A percentile compares a stretch with the other conserved stretches of the same genome.
Conservation (phyloP, 2,329 filamentous ascomycete species). For the Xylariaceae sp. region DNA sequence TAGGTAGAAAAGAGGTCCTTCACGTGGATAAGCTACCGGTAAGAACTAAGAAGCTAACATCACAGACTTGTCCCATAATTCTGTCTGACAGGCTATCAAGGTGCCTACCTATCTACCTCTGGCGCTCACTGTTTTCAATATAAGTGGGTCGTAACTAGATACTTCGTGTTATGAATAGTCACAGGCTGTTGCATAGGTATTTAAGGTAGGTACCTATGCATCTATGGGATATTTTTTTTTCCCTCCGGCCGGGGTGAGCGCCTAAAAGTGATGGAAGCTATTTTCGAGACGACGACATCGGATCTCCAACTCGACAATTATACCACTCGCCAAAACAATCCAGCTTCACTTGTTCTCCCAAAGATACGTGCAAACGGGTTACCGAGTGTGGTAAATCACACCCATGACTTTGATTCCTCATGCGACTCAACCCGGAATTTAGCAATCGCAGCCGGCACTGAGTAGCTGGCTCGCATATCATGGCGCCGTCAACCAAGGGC, state of each 20-base stretch:
- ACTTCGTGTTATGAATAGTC: neutral
- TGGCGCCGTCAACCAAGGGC: conserved; percentile 25
- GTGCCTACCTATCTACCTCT: neutral
- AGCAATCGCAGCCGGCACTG: neutral
- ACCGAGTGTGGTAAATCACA: no score
- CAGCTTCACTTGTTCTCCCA: neutral
- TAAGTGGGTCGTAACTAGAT: no score
- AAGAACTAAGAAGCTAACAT: no score
- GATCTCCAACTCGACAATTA: neutral
- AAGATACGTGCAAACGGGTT: neutral
- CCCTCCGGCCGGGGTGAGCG: no score
- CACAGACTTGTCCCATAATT: no score
- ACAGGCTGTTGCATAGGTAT: neutral
- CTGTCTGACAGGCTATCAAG: neutral
- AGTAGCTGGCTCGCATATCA: conserved; percentile 7
- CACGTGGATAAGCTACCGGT: no score
- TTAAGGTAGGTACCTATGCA: neutral
- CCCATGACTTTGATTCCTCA: neutral
- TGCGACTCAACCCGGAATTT: neutral
- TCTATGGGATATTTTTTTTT: neutral
- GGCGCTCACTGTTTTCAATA: neutral
- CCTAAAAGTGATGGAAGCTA: neutral
- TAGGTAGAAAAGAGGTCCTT: neutral
- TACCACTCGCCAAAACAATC: neutral
- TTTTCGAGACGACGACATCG: neutral